Base-by-base conservation (phyloP, 2,329 filamentous ascomycete genomes). In the Tolypocladium guangdongense region DNA sequence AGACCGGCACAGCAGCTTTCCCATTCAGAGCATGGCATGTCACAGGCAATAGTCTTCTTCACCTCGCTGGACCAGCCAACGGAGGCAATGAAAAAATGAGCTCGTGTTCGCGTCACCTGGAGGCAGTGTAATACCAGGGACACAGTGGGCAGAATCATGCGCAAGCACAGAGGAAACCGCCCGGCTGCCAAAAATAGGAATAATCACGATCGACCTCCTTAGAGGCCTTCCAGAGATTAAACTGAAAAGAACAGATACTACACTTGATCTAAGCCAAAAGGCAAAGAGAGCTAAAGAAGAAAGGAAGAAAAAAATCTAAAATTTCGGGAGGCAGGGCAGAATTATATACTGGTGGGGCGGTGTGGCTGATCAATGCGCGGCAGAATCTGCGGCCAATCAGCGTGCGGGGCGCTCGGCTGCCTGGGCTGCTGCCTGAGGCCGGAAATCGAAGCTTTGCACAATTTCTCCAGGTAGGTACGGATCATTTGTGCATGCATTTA, bases 241-340 rank as follows among this genome's bases (percentile, higher is more conserved):
- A 90, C 87, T 91, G 84, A 89, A 87, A 90, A 90, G 87, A 91
- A 90, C 86, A 89, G 86, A 88, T 90, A 90, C 86, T 90, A 89
- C 85, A 90, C 85, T 88, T 90, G 86, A 90, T 90, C 86, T 89
- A 87, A 88, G 82, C 82, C 78, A 82, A 78, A 78, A 77, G 75
- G 68, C 69, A 71, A 71, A 71, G 69, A 71, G 69, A 71, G 69
- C 69, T 72, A 65, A 68, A 57, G 68, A 67, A 58, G 61, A 68
- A 68, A 62, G 62, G 55, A 62, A 66, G 58, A 59, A 57, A 59
- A 62, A 52, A 55, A 46, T 32, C 16, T 27, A 58, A 55, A 53
- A 32, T 11, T 20, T 36, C 10, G 7, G 53, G 51, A 50, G 54
- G 55, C 14, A 16, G 33, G 45, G 48, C 32, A 51, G 10, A 49